A percentile compares a stretch with the other conserved stretches of the same genome.
These are phyloP conservation scores for Ogataea neopini DNA, from an alignment of 805 yeast genomes.

Conservation along the genomic window DNA sequence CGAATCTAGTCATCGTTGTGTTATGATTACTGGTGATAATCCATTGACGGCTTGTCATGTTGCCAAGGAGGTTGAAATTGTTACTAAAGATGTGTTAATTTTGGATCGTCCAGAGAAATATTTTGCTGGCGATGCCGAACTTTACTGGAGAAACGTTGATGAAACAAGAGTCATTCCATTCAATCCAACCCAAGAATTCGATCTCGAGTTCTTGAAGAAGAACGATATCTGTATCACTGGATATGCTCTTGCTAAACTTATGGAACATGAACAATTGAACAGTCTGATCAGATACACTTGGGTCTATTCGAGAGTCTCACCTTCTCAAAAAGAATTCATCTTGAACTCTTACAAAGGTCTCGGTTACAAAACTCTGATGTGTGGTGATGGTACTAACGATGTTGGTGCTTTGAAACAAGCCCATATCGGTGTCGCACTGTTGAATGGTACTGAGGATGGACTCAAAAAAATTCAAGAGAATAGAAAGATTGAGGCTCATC, in stretches of 20 bases:
- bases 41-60: conserved; percentile 98
- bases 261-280: conserved; percentile 66
- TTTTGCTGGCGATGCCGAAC: conserved; percentile 51
- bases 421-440: conserved; percentile 95
- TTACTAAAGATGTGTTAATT: conserved; percentile 79
- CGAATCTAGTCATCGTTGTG: conserved; percentile 91
- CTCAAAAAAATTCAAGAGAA: conserved; percentile 85
- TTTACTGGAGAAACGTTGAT: conserved; percentile 83
- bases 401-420: conserved; percentile 99
- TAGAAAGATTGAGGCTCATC: conserved; percentile 62
- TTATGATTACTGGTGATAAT: conserved; percentile 99
- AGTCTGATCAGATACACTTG: conserved; percentile 84
- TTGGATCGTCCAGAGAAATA: conserved; percentile 81
- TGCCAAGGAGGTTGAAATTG: conserved; percentile 88
- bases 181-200: conserved; percentile 57
- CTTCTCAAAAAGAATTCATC: conserved; percentile 90
- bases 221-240: conserved; percentile 94
- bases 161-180: conserved; percentile 73
- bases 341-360: conserved; percentile 78
- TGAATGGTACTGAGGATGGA: conserved; percentile 95
- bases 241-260: conserved; percentile 71
- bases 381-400: conserved; percentile 99
- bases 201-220: conserved; percentile 54
- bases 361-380: conserved; percentile 95
- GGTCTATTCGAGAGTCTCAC: conserved; percentile 98